phyloP scores from a whole-genome alignment of 1,284 basidiomycete species.

The Heterobasidion occidentale region DNA sequence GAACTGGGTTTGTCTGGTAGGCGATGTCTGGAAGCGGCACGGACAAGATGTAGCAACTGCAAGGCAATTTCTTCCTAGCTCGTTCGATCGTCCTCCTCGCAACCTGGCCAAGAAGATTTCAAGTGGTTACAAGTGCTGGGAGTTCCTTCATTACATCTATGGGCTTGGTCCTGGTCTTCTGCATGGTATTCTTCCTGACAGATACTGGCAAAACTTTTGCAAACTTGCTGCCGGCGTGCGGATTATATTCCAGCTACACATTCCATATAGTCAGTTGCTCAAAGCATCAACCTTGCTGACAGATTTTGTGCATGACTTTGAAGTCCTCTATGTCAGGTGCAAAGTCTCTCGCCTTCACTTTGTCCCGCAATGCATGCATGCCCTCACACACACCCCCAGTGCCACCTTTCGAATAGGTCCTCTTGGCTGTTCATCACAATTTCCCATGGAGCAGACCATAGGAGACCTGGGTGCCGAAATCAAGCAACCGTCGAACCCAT shows the following conservation, averaged over 20 bases:
- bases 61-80: conserved; percentile 16
- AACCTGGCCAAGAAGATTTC: conserved; percentile 22
- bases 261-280: conserved; percentile 3
- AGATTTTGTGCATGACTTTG: conserved; percentile 13
- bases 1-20: conserved; percentile 12
- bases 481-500: conserved; percentile 15
- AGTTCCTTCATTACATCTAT: conserved; percentile 16
- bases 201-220: conserved; percentile 16
- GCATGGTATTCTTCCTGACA: conserved; percentile 3
- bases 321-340: conserved; percentile 16
- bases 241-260: conserved; percentile 8
- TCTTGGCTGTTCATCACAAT: conserved; percentile 12
- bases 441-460: conserved; percentile 18
- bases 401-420: conserved; percentile 15
- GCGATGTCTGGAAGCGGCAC: conserved; percentile 9
- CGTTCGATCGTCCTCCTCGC: conserved; percentile 20
- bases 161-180: conserved; percentile 16
- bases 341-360: conserved; percentile 17
- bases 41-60: conserved; percentile 12
- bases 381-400: conserved; percentile 9
- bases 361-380: conserved; percentile 16
- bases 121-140: conserved; percentile 24
- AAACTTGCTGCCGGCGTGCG: conserved; percentile 10
- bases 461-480: conserved; percentile 18
- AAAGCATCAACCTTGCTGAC: conserved; percentile 5